Evolutionary conservation across 495 filamentous ascomycete genomes (phyloP).

Genomic region (Saxophila tyrrhenica): DNA sequence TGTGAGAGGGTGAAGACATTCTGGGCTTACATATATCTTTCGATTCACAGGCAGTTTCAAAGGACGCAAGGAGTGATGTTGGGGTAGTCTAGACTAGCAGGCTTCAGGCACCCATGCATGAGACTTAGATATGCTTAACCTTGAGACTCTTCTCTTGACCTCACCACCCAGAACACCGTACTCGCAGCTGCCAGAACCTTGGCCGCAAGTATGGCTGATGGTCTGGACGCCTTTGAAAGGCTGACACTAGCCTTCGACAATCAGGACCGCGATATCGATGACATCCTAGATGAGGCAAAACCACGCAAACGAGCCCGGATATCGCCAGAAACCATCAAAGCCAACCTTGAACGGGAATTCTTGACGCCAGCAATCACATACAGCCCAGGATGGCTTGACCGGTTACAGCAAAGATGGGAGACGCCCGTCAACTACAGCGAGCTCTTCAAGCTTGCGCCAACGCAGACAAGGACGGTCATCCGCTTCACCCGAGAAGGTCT

Average conservation of each 20-base stretch:
- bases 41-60: no score
- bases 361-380: slow-evolving; percentile 68
- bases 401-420: slow-evolving; percentile 86
- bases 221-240: not conserved
- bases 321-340: slow-evolving; percentile 47
- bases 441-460: slow-evolving; percentile 76
- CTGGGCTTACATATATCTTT: no score
- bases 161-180: not conserved
- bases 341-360: slow-evolving; percentile 63
- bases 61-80: no score
- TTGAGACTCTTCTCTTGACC: no score
- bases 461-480: slow-evolving; percentile 83
- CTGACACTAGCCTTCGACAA: slow-evolving; percentile 1
- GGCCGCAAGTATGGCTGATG: not conserved
- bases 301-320: slow-evolving; percentile 48
- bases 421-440: slow-evolving; percentile 60
- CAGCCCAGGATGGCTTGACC: slow-evolving; percentile 72
- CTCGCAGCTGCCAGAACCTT: not conserved
- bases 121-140: no score
- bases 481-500: slow-evolving; percentile 87
- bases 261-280: slow-evolving; percentile 35
- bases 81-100: no score
- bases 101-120: no score
- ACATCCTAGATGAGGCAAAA: slow-evolving; percentile 40
- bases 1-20: no score